These are phyloP conservation scores for Talaromyces funiculosus DNA, from an alignment of 2,329 filamentous ascomycete species.

Conservation along the genomic window DNA sequence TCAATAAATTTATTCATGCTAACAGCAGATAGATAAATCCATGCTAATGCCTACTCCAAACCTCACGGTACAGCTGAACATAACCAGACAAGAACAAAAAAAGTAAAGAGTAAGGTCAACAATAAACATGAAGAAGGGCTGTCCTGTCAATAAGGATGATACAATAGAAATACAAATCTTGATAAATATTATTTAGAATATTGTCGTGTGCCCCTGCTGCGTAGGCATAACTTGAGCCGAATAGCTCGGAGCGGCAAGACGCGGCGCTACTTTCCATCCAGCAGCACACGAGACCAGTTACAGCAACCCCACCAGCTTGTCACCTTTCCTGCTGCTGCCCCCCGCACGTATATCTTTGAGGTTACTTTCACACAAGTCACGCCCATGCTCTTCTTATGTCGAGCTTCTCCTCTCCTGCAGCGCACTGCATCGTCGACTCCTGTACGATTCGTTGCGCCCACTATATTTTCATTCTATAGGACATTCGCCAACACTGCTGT, in stretches of 20 bases:
- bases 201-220: not conserved
- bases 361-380: not conserved
- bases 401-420: slow-evolving; percentile 24
- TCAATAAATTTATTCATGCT: too few relatives aligned
- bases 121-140: too few relatives aligned
- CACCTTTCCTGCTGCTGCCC: not conserved
- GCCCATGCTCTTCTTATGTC: slow-evolving; percentile 35
- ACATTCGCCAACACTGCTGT: slow-evolving; percentile 35
- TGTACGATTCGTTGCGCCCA: slow-evolving; percentile 21
- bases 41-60: too few relatives aligned
- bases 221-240: not conserved
- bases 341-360: not conserved
- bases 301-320: slow-evolving; percentile 4
- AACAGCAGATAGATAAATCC: too few relatives aligned
- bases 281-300: slow-evolving; percentile 4
- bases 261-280: slow-evolving; percentile 6
- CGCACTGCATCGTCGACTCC: slow-evolving; percentile 20
- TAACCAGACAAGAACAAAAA: too few relatives aligned
- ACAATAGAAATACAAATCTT: not conserved
- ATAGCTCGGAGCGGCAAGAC: not conserved
- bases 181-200: not conserved
- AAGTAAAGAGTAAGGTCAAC: too few relatives aligned
- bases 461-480: slow-evolving; percentile 13
- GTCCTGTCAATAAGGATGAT: too few relatives aligned
- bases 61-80: too few relatives aligned